Percentiles rank a stretch among this genome's conserved stretches.
These are phyloP conservation scores for Flaveria bidentis DNA, from an alignment of 129 eudicot species.

Conservation along the genomic window DNA sequence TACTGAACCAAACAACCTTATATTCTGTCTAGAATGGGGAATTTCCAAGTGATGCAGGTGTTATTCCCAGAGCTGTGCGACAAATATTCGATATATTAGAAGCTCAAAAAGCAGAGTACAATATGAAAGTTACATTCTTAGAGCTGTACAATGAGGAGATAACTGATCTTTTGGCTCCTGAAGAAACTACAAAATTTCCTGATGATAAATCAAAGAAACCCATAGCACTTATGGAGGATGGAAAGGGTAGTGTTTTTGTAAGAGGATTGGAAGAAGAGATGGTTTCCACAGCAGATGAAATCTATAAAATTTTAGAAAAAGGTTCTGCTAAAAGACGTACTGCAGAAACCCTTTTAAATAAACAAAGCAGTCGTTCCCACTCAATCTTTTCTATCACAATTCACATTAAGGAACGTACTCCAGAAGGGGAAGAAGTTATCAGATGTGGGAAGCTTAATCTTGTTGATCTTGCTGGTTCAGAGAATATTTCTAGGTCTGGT, in stretches of 20 bases:
- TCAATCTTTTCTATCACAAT: slow-evolving; percentile 91
- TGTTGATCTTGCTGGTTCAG: slow-evolving; percentile 98
- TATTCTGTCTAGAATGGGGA: slow-evolving; percentile 71
- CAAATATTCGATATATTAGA: slow-evolving; percentile 89
- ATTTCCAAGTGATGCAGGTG: slow-evolving; percentile 94
- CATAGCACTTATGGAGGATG: slow-evolving; percentile 95
- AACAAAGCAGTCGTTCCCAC: slow-evolving; percentile 96
- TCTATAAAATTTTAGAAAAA: slow-evolving; percentile 83
- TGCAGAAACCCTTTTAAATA: slow-evolving; percentile 92
- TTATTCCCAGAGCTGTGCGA: slow-evolving; percentile 88
- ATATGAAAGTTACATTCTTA: slow-evolving; percentile 86
- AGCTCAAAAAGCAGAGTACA: slow-evolving; percentile 91
- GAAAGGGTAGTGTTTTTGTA: slow-evolving; percentile 89
- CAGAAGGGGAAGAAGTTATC: slow-evolving; percentile 97
- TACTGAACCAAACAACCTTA: slow-evolving; percentile 26
- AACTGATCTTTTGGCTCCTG: slow-evolving; percentile 94
- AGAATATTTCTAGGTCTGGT: slow-evolving; percentile 96
- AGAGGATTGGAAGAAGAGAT: slow-evolving; percentile 95
- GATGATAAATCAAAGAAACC: slow-evolving; percentile 94
- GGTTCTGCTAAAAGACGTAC: slow-evolving; percentile 95
- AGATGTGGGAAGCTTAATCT: slow-evolving; percentile 93
- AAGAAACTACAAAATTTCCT: slow-evolving; percentile 41
- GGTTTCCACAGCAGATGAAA: slow-evolving; percentile 86
- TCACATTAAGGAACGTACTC: slow-evolving; percentile 88
- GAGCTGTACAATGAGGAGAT: slow-evolving; percentile 97